Evolutionary conservation across 1,284 basidiomycete species (phyloP), one percentile per base, ranked within the genome.

Genomic region (Inonotus obliquus): DNA sequence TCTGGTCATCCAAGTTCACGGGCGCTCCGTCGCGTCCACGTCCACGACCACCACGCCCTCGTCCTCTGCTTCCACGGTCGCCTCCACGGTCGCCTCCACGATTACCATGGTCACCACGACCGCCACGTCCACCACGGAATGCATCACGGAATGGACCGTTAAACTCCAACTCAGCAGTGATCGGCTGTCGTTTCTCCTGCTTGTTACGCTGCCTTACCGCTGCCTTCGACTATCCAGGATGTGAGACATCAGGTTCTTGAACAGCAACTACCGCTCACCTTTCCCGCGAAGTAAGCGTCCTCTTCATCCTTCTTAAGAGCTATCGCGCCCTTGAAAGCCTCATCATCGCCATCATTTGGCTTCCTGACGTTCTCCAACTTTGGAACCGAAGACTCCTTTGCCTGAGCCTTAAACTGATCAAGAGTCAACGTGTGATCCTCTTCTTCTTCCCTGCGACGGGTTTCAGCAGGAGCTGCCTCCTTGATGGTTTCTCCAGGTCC

Each of bases 371-470:
- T 67, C 71, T 91, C 89, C 64, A 91, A 78, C 74, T 91, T 90
- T 68, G 89, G 87, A 45, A 89, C 72, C 65, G 75, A 65, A 2
- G 83, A 80, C 67, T 79, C 80, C 64, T 85, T 83, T 69, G 89
- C 78, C 75, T 90, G 82, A 65, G 89, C 86, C 64, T 89, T 79
- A 75, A 93, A 94, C 74, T 94, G 86, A 57, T 93, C 92, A 67
- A 91, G 79, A 45, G 91, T 93, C 68, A 94, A 81, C 48, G 93
- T 96, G 76, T 94, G 93, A 79, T 97, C 95, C 75, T 95, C 93
- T 74, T 96, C 93, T 74, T 97, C 94, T 66, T 84, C 83, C 67
- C 75, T 77, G 73, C 75, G 62, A 75, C 64, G 41, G 64, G 63
- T n/a, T 53, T 65, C 59, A 67, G 67, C 69, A 66, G 60, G 63